Percentiles rank a stretch among this genome's conserved stretches.
Conservation (phyloP, 371 early-diverging fungal genomes). For the Mortierella sp. region DNA sequence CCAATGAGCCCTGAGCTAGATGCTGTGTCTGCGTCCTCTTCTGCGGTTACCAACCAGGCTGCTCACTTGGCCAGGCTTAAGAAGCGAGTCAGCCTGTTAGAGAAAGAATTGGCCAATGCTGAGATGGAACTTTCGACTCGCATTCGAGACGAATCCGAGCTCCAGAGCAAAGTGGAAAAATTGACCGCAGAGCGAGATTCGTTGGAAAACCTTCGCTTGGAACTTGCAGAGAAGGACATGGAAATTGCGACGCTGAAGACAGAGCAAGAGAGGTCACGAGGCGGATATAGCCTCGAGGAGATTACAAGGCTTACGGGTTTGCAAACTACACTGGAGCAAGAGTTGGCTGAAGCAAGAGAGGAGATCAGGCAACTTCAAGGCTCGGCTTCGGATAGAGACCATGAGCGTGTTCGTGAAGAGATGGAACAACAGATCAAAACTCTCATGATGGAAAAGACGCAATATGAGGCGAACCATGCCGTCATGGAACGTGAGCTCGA, state of each 20-base stretch:
- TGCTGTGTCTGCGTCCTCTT: not conserved
- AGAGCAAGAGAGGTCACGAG: not conserved
- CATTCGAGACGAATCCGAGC: slow-evolving; percentile 22
- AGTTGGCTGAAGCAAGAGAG: slow-evolving; percentile 13
- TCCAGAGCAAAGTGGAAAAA: slow-evolving; percentile 18
- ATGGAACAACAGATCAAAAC: slow-evolving; percentile 15
- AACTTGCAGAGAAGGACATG: slow-evolving; percentile 14
- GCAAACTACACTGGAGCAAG: slow-evolving; percentile 12
- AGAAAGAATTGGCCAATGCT: slow-evolving; percentile 27
- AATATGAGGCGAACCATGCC: not conserved
- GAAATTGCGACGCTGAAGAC: slow-evolving; percentile 7
- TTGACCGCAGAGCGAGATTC: slow-evolving; percentile 24
- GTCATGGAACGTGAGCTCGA: slow-evolving; percentile 10
- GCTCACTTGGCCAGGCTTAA: slow-evolving; percentile 21
- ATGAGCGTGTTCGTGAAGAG: slow-evolving; percentile 3
- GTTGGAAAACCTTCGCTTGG: slow-evolving; percentile 8
- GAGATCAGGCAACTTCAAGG: slow-evolving; percentile 14
- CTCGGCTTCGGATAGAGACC: slow-evolving; percentile 14
- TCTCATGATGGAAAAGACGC: slow-evolving; percentile 1
- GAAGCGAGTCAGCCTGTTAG: slow-evolving; percentile 25
- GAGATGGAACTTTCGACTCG: slow-evolving; percentile 24
- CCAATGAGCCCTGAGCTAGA: slow-evolving; percentile 23
- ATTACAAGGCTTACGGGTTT: not conserved
- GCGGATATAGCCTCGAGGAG: not conserved
- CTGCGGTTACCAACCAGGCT: slow-evolving; percentile 3